These are phyloP conservation scores for Rhazya stricta DNA, from an alignment of 257 asterid genomes.

Conservation along the genomic window DNA sequence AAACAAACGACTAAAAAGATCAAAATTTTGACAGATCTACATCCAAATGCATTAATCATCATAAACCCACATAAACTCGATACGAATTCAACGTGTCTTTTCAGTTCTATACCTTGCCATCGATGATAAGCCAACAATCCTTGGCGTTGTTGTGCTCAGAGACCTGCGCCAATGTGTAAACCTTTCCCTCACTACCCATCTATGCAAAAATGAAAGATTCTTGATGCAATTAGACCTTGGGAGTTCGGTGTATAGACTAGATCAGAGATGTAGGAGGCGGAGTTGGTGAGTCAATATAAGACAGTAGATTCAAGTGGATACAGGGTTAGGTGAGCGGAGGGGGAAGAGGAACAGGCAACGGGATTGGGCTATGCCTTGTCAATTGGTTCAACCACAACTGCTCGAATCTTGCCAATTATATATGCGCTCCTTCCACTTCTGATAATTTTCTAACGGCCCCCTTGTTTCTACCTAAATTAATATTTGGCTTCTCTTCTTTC, in stretches of 20 bases:
- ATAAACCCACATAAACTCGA: conserved; percentile 9
- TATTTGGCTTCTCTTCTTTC: no score
- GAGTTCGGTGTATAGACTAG: neutral
- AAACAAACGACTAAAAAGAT: neutral
- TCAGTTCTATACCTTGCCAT: conserved; percentile 50
- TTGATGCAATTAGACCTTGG: neutral
- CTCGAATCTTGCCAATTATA: neutral
- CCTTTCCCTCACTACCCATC: conserved; percentile 49
- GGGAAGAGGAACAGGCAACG: neutral
- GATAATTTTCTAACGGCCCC: no score
- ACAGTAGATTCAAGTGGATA: conserved; percentile 19
- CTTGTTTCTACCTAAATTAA: no score
- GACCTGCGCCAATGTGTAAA: conserved; percentile 61
- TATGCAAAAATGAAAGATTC: neutral
- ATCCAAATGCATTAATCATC: conserved; percentile 11
- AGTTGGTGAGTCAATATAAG: neutral
- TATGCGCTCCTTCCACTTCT: no score
- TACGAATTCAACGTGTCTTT: neutral
- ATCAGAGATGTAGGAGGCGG: neutral
- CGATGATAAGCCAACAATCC: conserved; percentile 80
- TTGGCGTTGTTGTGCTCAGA: conserved; percentile 66
- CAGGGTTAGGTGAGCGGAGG: conserved; percentile 27
- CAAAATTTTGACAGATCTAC: conserved; percentile 23
- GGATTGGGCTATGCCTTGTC: conserved; percentile 5
- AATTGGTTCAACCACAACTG: conserved; percentile 2